A percentile compares a stretch with the other conserved stretches of the same genome.
phyloP scores from a whole-genome alignment of 2,329 filamentous ascomycete species.

The Apiospora marii region DNA sequence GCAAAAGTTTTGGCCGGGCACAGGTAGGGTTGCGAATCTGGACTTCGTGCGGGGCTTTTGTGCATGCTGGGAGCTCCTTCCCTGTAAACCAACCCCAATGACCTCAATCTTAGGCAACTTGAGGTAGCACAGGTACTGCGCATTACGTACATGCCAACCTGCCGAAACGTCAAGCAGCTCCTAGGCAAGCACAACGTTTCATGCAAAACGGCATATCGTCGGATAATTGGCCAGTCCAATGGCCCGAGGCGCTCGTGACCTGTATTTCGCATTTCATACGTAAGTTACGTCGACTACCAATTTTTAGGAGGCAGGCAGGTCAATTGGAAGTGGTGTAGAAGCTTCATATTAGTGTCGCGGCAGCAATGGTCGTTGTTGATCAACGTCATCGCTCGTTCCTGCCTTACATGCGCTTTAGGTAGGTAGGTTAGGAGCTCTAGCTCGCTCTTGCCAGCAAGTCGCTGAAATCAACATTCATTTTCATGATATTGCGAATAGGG shows the following conservation, averaged over 20 bases:
- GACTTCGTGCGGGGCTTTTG: constrained; percentile 8
- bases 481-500: background rate
- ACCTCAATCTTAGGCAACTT: constrained; percentile 5
- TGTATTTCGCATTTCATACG: background rate
- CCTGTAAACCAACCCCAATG: background rate
- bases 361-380: background rate
- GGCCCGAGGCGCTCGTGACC: background rate
- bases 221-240: constrained; percentile 1
- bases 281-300: background rate
- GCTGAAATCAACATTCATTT: background rate
- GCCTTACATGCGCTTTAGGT: background rate
- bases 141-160: constrained; percentile 1
- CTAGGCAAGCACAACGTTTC: constrained; percentile 6
- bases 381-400: background rate
- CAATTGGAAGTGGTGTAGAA: background rate
- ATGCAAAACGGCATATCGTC: constrained; percentile 17
- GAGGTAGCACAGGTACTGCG: background rate
- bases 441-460: background rate
- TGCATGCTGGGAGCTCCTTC: constrained; percentile 14
- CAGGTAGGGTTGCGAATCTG: constrained; percentile 20
- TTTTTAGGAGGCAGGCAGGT: background rate
- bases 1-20: constrained; percentile 15
- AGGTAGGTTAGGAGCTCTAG: background rate
- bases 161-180: background rate
- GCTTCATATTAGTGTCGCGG: background rate